Evolutionary conservation across 2,329 filamentous ascomycete genomes (phyloP).

Genomic region (Fusarium buxicola): DNA sequence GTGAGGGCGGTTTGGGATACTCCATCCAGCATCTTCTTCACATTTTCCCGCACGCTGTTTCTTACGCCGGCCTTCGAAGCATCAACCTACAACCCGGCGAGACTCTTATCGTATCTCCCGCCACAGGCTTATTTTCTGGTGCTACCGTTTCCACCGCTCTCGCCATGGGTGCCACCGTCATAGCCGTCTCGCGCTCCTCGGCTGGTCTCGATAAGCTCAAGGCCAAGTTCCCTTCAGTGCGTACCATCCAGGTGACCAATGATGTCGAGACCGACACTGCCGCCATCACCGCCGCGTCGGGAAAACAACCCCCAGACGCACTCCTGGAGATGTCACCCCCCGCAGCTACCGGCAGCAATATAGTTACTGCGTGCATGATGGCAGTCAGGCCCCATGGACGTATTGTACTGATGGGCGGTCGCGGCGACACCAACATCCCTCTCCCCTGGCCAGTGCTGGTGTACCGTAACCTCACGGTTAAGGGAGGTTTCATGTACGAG

Average conservation of each 20-base stretch:
- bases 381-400: conserved; percentile 48
- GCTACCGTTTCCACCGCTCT: conserved; percentile 59
- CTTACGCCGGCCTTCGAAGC: conserved; percentile 58
- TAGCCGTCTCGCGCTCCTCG: conserved; percentile 61
- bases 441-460: conserved; percentile 38
- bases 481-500: conserved; percentile 57
- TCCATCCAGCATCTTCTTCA: conserved; percentile 53
- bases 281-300: conserved; percentile 45
- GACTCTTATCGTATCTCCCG: conserved; percentile 61
- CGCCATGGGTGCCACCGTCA: conserved; percentile 63
- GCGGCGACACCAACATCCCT: conserved; percentile 47
- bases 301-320: conserved; percentile 52
- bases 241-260: conserved; percentile 56
- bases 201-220: conserved; percentile 50
- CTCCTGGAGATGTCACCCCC: conserved; percentile 60
- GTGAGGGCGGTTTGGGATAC: conserved; percentile 52
- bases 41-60: conserved; percentile 51
- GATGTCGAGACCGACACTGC: conserved; percentile 53
- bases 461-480: conserved; percentile 50
- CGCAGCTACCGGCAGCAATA: conserved; percentile 50
- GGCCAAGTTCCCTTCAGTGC: conserved; percentile 43
- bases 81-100: conserved; percentile 60
- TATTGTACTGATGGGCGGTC: conserved; percentile 42
- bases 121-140: conserved; percentile 62
- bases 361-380: conserved; percentile 53